A percentile compares a stretch with the other conserved stretches of the same genome.
Evolutionary conservation across 169 alveolate species (phyloP).

Genomic region (Toxoplasma gondii): DNA sequence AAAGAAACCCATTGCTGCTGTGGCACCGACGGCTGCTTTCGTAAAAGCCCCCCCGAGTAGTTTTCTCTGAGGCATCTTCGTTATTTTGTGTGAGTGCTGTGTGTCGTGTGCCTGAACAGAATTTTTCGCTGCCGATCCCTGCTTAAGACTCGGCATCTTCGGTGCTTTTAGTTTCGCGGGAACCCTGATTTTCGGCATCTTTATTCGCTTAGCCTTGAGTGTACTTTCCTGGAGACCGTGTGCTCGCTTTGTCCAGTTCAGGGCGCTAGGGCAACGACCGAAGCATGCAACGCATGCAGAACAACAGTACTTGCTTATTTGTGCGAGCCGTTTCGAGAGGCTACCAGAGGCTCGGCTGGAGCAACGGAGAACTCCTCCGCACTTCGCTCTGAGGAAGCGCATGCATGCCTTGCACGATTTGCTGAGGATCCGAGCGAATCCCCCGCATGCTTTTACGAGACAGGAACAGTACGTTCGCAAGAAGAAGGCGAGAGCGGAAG

Average conservation of each 20-base stretch:
- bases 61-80: too few relatives aligned
- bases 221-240: neutral
- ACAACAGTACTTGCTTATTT: neutral
- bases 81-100: neutral
- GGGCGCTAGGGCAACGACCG: neutral
- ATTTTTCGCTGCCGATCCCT: neutral
- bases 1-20: neutral
- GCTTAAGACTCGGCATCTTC: neutral
- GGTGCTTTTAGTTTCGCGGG: neutral
- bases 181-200: neutral
- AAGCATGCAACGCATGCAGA: neutral
- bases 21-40: neutral
- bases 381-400: neutral
- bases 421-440: neutral
- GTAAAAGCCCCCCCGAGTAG: neutral
- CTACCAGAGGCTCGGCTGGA: neutral
- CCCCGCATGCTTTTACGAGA: slow-evolving; percentile 14
- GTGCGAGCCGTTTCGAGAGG: neutral
- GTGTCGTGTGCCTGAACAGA: neutral
- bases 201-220: neutral
- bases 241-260: neutral
- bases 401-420: neutral
- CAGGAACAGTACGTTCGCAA: neutral
- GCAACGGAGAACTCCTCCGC: neutral
- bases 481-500: neutral